Conservation (phyloP, 2,329 filamentous ascomycete species). For the Rosellinia necatrix region DNA sequence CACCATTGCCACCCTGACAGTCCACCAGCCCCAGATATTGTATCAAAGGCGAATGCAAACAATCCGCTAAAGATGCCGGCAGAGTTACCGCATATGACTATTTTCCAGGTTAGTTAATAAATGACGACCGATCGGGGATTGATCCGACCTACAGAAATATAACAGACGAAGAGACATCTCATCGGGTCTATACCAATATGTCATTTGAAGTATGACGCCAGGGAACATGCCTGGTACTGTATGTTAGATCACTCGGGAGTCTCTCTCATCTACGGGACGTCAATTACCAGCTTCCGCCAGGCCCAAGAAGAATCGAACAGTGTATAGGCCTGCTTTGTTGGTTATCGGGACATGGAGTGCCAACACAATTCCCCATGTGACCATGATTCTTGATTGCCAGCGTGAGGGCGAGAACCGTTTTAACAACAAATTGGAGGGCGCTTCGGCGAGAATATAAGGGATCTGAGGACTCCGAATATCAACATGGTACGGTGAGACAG, state of each 20-base stretch:
- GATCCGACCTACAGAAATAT: slow-evolving; percentile 47
- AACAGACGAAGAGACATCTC: slow-evolving; percentile 51
- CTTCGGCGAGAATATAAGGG: slow-evolving; percentile 46
- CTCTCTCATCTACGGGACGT: slow-evolving; percentile 29
- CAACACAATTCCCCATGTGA: slow-evolving; percentile 45
- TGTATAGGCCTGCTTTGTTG: slow-evolving; percentile 46
- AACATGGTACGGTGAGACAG: no score
- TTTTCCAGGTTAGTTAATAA: slow-evolving; percentile 11
- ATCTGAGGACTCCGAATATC: slow-evolving; percentile 34
- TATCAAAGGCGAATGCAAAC: slow-evolving; percentile 33
- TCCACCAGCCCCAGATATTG: slow-evolving; percentile 34
- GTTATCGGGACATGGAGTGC: slow-evolving; percentile 43
- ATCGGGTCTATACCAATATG: slow-evolving; percentile 54
- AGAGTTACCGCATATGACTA: slow-evolving; percentile 38
- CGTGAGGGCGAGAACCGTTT: slow-evolving; percentile 46
- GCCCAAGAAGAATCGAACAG: slow-evolving; percentile 45
- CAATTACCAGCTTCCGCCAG: slow-evolving; percentile 40
- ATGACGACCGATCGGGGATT: background rate
- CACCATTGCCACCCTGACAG: slow-evolving; percentile 41
- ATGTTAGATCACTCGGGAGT: slow-evolving; percentile 20
- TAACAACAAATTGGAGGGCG: slow-evolving; percentile 47
- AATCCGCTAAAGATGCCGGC: slow-evolving; percentile 39
- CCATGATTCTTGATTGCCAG: slow-evolving; percentile 49
- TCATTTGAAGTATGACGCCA: slow-evolving; percentile 49
- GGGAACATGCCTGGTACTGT: slow-evolving; percentile 43